phyloP scores from a whole-genome alignment of 2,329 filamentous ascomycete species.

The Paraphoma chrysanthemicola region DNA sequence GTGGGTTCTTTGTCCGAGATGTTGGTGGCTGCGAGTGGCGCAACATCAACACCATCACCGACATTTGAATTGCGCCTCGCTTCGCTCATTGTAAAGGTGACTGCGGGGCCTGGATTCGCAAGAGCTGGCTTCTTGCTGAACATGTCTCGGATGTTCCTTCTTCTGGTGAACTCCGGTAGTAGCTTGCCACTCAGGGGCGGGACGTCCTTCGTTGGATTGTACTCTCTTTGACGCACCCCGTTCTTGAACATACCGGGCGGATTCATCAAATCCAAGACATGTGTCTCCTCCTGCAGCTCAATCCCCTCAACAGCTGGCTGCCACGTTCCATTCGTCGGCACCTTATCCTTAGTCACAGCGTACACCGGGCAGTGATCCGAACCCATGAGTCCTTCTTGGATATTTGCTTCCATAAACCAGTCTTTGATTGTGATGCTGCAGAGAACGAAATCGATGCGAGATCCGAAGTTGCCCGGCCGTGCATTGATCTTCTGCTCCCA shows the following conservation, averaged over 20 bases:
- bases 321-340: constrained; percentile 51
- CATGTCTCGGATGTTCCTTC: constrained; percentile 91
- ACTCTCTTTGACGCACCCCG: constrained; percentile 71
- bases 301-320: constrained; percentile 3
- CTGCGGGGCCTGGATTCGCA: constrained; percentile 7
- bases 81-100: constrained; percentile 4
- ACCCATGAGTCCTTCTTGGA: constrained; percentile 91
- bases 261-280: constrained; percentile 79
- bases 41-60: not conserved
- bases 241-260: constrained; percentile 72
- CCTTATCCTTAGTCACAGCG: constrained; percentile 70
- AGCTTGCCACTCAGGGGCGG: constrained; percentile 80
- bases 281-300: constrained; percentile 55
- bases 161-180: constrained; percentile 85
- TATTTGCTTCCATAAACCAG: constrained; percentile 83
- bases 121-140: constrained; percentile 61
- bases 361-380: constrained; percentile 98
- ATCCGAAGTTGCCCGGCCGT: constrained; percentile 92
- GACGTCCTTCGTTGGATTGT: constrained; percentile 67
- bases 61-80: constrained; percentile 1
- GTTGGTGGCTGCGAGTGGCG: constrained; percentile 1
- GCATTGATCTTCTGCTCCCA: constrained; percentile 96
- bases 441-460: constrained; percentile 91
- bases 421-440: constrained; percentile 78
- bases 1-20: constrained; percentile 16